Base-by-base conservation (phyloP, 345 rosid species). In the Citrus medica region DNA sequence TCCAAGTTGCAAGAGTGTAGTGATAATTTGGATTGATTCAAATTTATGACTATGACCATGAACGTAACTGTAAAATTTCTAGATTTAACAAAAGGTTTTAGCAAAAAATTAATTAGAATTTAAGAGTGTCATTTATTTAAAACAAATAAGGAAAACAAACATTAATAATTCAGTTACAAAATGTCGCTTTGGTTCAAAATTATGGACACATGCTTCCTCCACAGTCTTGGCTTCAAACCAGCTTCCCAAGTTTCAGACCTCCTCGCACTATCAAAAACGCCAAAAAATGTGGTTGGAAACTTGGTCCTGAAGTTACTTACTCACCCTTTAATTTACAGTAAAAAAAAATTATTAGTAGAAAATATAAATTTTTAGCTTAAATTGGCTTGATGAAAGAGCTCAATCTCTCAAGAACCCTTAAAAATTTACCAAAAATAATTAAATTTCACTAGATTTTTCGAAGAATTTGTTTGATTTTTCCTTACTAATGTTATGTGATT, bases 91-190 rank as follows among this genome's bases (percentile, higher is more conserved):
- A n/a, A n/a, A n/a, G n/a, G n/a, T n/a, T n/a, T n/a, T n/a, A n/a
- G n/a, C n/a, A n/a, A n/a, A n/a, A n/a, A n/a, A n/a, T n/a, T n/a
- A n/a, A n/a, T n/a, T n/a, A n/a, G n/a, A n/a, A n/a, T n/a, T n/a
- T n/a, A n/a, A n/a, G n/a, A n/a, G n/a, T n/a, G n/a, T n/a, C n/a
- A n/a, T n/a, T n/a, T n/a, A n/a, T n/a, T n/a, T n/a, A n/a, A n/a
- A n/a, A n/a, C n/a, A n/a, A n/a, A n/a, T n/a, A n/a, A n/a, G n/a
- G n/a, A n/a, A n/a, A n/a, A n/a, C n/a, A n/a, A n/a, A n/a, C n/a
- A n/a, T n/a, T n/a, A n/a, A n/a, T n/a, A 30, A 59, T 67, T 79
- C 86, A 55, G 82, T 81, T 81, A 81, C 79, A 72, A 32, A 75
- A 40, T 32, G 6, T 9, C 22, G 14, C 10, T 66, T 53, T 73